These are phyloP conservation scores for Xylaria sp. DNA, from an alignment of 2,329 filamentous ascomycete species.

Conservation along the genomic window DNA sequence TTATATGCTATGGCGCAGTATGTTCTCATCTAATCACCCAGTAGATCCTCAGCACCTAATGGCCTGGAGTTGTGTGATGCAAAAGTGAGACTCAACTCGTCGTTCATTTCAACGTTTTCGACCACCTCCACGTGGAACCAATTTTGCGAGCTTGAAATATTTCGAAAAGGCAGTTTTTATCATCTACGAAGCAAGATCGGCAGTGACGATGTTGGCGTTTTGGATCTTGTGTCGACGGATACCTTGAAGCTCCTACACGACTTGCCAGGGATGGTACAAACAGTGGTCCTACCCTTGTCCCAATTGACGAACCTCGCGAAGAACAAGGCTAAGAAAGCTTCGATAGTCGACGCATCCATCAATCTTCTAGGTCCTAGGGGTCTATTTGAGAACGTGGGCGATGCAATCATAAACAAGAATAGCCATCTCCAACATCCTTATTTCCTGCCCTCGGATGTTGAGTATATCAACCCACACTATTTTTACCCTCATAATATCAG, in stretches of 20 bases:
- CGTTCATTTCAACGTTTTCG: neutral
- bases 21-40: neutral
- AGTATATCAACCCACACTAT: slow-evolving; percentile 27
- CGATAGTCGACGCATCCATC: slow-evolving; percentile 4
- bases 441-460: slow-evolving; percentile 2
- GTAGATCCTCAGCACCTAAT: neutral
- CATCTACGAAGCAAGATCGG: neutral
- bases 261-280: neutral
- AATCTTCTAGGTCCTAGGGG: slow-evolving; percentile 20
- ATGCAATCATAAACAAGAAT: slow-evolving; percentile 13
- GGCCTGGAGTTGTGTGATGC: slow-evolving; percentile 19
- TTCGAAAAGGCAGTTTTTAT: neutral
- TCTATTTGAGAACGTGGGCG: slow-evolving; percentile 11
- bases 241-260: neutral
- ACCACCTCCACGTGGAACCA: neutral
- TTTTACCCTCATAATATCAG: slow-evolving; percentile 8
- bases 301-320: neutral
- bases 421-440: slow-evolving; percentile 26
- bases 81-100: slow-evolving; percentile 8
- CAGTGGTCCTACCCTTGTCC: neutral
- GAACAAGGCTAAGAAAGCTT: neutral
- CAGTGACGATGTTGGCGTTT: neutral
- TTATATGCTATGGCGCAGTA: slow-evolving; percentile 25
- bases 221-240: neutral
- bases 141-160: neutral